phyloP scores from a whole-genome alignment of 805 yeast genomes.

The Ogataea pignaliae region DNA sequence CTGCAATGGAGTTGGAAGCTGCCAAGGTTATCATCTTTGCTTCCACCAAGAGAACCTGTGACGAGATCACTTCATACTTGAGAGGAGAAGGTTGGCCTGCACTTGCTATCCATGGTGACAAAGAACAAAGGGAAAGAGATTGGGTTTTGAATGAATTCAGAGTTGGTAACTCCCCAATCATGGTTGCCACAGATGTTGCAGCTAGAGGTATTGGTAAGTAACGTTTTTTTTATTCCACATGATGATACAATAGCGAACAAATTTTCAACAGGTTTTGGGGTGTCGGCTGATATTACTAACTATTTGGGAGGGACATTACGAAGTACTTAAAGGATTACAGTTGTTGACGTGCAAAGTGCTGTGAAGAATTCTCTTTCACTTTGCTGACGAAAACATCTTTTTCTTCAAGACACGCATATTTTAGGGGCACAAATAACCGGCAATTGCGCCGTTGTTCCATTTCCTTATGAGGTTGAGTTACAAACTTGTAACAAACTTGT shows the following conservation, averaged over 20 bases:
- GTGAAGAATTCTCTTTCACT: too few species aligned
- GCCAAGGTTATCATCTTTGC: constrained; percentile 86
- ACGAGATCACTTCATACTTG: constrained; percentile 84
- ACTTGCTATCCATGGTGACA: constrained; percentile 97
- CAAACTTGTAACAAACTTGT: too few species aligned
- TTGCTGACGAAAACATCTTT: too few species aligned
- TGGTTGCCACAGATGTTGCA: constrained; percentile 93
- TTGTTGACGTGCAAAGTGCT: too few species aligned
- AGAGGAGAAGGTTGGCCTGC: constrained; percentile 99
- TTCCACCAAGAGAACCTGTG: constrained; percentile 98
- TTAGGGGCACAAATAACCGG: too few species aligned
- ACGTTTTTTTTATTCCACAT: constrained; percentile 11
- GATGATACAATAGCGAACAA: not conserved
- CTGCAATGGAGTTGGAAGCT: constrained; percentile 65
- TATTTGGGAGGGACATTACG: not conserved
- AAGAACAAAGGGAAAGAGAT: constrained; percentile 96
- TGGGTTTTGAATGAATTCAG: constrained; percentile 95
- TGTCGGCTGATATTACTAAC: not conserved
- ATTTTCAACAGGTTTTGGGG: not conserved
- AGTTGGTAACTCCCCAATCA: constrained; percentile 87
- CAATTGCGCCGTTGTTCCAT: too few species aligned
- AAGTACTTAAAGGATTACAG: too few species aligned
- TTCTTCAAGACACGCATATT: too few species aligned
- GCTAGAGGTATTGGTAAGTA: constrained; percentile 99
- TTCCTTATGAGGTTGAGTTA: too few species aligned